Percentiles rank a stretch among this genome's conserved stretches.
Conservation (phyloP, 2,329 filamentous ascomycete genomes). For the Pseudocercospora ulei region DNA sequence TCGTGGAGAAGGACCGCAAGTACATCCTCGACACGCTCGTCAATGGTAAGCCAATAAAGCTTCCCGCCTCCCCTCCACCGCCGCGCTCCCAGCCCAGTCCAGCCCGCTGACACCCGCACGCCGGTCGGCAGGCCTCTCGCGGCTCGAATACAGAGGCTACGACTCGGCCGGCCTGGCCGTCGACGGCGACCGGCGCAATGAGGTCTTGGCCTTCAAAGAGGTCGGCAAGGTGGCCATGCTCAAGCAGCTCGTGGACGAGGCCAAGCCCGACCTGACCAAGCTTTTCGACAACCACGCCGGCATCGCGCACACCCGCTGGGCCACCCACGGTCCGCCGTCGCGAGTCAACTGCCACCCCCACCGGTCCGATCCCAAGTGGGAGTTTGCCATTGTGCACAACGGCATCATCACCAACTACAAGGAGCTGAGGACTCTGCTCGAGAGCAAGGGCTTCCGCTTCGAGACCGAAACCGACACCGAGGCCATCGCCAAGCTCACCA, state of each 20-base stretch:
- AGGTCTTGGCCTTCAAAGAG: conserved; percentile 96
- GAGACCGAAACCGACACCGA: conserved; percentile 99
- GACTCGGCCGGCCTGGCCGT: conserved; percentile 93
- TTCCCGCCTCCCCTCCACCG: conserved; percentile 18
- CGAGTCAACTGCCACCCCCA: conserved; percentile 96
- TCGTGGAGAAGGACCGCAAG: conserved; percentile 96
- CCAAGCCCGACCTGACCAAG: conserved; percentile 76
- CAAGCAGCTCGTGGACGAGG: conserved; percentile 79
- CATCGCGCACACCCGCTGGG: conserved; percentile 98
- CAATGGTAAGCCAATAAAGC: conserved; percentile 56
- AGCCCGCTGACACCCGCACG: conserved; percentile 26
- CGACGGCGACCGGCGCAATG: conserved; percentile 97
- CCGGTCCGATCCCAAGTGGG: conserved; percentile 90
- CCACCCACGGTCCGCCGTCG: conserved; percentile 90
- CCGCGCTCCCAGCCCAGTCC: background rate
- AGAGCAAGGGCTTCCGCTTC: conserved; percentile 92
- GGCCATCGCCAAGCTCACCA: conserved; percentile 97
- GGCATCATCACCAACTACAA: conserved; percentile 99
- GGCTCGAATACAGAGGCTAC: conserved; percentile 97
- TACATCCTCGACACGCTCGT: conserved; percentile 92
- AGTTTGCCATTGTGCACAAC: conserved; percentile 97
- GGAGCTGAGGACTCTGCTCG: conserved; percentile 87
- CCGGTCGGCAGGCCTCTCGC: conserved; percentile 71
- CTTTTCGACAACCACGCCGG: conserved; percentile 96
- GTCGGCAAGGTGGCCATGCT: conserved; percentile 98